Percentiles rank a stretch among this genome's conserved stretches.
Conservation (phyloP, 371 early-diverging fungal genomes). For the Scutellospora calospora region DNA sequence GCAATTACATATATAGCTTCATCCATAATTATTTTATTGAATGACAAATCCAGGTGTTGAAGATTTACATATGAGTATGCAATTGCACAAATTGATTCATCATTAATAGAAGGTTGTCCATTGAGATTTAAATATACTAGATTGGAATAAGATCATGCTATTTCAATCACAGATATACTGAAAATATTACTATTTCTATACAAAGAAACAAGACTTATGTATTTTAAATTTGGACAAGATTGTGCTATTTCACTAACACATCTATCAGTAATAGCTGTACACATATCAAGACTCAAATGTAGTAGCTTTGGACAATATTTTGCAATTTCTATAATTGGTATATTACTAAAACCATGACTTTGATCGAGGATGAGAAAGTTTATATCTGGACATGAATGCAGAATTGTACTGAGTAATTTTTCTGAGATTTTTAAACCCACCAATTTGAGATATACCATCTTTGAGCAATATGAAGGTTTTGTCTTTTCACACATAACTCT, state of each 20-base stretch:
- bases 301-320: constrained; percentile 35
- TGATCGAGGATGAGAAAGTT: constrained; percentile 27
- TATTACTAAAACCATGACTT: constrained; percentile 38
- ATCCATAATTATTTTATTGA: constrained; percentile 11
- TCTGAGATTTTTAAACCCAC: constrained; percentile 42
- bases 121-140: constrained; percentile 35
- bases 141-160: constrained; percentile 17
- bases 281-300: constrained; percentile 20
- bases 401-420: constrained; percentile 24
- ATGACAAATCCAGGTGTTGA: constrained; percentile 20
- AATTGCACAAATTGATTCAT: constrained; percentile 23
- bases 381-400: constrained; percentile 28
- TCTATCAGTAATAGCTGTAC: constrained; percentile 14
- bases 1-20: constrained; percentile 13
- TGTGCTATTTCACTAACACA: constrained; percentile 13
- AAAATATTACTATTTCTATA: constrained; percentile 23
- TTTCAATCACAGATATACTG: constrained; percentile 16
- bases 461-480: constrained; percentile 22
- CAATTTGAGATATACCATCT: constrained; percentile 36
- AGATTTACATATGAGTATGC: constrained; percentile 31
- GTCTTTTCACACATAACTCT: constrained; percentile 37
- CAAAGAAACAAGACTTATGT: constrained; percentile 33
- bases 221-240: constrained; percentile 33
- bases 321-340: constrained; percentile 29
- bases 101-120: constrained; percentile 24